Conservation (phyloP, 352 stramenopile genomes). For the Globisporangium uncinulatum region DNA sequence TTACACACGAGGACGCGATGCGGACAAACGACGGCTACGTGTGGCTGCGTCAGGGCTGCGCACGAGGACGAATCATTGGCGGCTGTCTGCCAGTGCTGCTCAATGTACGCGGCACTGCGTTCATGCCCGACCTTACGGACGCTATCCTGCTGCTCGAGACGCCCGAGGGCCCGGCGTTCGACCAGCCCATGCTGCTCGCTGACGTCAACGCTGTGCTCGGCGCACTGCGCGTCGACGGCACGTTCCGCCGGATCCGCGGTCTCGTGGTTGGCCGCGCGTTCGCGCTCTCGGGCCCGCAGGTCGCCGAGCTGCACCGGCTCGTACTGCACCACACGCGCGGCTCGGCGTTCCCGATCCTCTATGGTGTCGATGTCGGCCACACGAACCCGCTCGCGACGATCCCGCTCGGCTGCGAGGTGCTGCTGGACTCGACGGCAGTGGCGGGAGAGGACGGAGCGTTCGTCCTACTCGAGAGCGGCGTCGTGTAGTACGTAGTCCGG, state of each 20-base stretch:
- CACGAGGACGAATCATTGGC: conserved; percentile 32
- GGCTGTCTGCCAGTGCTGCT: conserved; percentile 53
- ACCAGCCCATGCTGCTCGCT: conserved; percentile 42
- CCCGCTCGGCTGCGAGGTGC: conserved; percentile 34
- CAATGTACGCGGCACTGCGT: conserved; percentile 44
- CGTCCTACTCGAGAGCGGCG: conserved; percentile 6
- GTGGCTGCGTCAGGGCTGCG: conserved; percentile 32
- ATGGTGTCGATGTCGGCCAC: conserved; percentile 49
- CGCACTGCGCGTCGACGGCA: conserved; percentile 36
- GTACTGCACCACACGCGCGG: conserved; percentile 48
- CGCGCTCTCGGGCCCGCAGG: conserved; percentile 26
- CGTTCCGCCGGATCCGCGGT: conserved; percentile 39
- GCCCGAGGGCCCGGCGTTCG: conserved; percentile 38
- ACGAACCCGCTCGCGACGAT: conserved; percentile 57
- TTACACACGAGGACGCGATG: conserved; percentile 31
- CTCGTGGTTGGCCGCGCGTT: conserved; percentile 53
- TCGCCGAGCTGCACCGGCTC: conserved; percentile 38
- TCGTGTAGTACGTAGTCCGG: background rate
- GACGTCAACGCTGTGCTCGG: conserved; percentile 45
- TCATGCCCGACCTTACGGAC: conserved; percentile 32
- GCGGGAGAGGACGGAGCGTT: background rate
- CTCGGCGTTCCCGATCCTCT: conserved; percentile 46
- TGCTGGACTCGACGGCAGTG: conserved; percentile 19
- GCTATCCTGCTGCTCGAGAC: conserved; percentile 52
- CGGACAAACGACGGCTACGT: conserved; percentile 36